Evolutionary conservation across 441 rosid species (phyloP).

Genomic region (Euphorbia schlechtendalii): DNA sequence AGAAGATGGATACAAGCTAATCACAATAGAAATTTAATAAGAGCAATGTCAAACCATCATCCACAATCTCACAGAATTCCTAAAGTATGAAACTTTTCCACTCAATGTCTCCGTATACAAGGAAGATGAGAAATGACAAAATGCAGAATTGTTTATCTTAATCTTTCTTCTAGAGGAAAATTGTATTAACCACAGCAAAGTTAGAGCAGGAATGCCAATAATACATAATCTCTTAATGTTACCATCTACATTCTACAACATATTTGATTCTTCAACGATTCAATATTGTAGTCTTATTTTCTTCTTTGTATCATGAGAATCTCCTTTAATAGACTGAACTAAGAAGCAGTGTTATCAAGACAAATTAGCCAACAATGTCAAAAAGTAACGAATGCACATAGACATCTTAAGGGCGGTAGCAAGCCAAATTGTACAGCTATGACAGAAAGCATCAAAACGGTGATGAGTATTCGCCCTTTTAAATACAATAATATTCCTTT

Average conservation of each 20-base stretch:
- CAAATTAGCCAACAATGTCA: neutral
- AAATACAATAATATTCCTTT: neutral
- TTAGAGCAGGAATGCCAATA: too few relatives aligned
- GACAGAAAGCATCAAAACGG: neutral
- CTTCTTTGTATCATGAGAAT: neutral
- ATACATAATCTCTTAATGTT: too few relatives aligned
- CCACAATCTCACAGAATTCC: too few relatives aligned
- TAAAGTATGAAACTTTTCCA: too few relatives aligned
- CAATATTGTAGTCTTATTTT: neutral
- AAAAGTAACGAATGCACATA: neutral
- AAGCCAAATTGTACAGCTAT: neutral
- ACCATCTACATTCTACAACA: neutral
- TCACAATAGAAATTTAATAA: too few relatives aligned
- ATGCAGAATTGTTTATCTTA: too few relatives aligned
- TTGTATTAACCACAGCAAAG: too few relatives aligned
- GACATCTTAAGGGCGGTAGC: neutral
- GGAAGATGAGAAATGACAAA: too few relatives aligned
- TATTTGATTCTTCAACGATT: neutral
- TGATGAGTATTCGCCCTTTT: neutral
- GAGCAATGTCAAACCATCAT: too few relatives aligned
- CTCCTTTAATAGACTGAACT: neutral
- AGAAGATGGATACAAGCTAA: too few relatives aligned
- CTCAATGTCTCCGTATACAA: too few relatives aligned
- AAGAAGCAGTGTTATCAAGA: neutral
- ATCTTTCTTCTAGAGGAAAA: too few relatives aligned